phyloP scores from a whole-genome alignment of 371 early-diverging fungal genomes.

The Apophysomyces ossiformis region DNA sequence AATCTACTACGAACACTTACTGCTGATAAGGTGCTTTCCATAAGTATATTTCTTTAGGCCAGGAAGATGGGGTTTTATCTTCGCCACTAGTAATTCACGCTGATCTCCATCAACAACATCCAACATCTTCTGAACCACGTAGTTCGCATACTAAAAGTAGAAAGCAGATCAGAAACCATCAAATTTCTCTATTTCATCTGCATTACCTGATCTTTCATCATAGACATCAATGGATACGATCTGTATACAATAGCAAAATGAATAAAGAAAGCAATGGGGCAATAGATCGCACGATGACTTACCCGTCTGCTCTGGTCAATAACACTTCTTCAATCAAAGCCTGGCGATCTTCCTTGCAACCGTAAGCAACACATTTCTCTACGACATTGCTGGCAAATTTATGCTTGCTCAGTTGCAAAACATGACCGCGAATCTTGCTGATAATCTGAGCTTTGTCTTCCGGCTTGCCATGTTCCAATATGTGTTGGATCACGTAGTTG shows the following conservation, averaged over 20 bases:
- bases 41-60: slow-evolving; percentile 95
- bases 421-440: slow-evolving; percentile 89
- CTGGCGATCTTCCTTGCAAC: slow-evolving; percentile 70
- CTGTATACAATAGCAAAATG: slow-evolving; percentile 37
- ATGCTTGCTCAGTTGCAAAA: slow-evolving; percentile 90
- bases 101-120: slow-evolving; percentile 94
- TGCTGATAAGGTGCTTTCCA: slow-evolving; percentile 94
- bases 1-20: slow-evolving; percentile 29
- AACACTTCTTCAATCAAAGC: slow-evolving; percentile 89
- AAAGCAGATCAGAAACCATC: not conserved
- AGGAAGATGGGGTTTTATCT: slow-evolving; percentile 89
- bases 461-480: slow-evolving; percentile 93
- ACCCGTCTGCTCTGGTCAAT: slow-evolving; percentile 71
- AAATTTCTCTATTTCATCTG: not conserved
- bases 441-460: slow-evolving; percentile 86
- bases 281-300: slow-evolving; percentile 5
- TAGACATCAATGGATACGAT: slow-evolving; percentile 80
- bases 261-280: not conserved
- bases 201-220: slow-evolving; percentile 95
- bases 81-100: slow-evolving; percentile 79
- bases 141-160: slow-evolving; percentile 86
- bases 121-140: slow-evolving; percentile 99
- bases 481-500: slow-evolving; percentile 98
- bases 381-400: slow-evolving; percentile 99
- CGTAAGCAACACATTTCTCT: slow-evolving; percentile 91